Conservation (phyloP, 176 grass and related monocot genomes). For the Alopecurus myosuroides region DNA sequence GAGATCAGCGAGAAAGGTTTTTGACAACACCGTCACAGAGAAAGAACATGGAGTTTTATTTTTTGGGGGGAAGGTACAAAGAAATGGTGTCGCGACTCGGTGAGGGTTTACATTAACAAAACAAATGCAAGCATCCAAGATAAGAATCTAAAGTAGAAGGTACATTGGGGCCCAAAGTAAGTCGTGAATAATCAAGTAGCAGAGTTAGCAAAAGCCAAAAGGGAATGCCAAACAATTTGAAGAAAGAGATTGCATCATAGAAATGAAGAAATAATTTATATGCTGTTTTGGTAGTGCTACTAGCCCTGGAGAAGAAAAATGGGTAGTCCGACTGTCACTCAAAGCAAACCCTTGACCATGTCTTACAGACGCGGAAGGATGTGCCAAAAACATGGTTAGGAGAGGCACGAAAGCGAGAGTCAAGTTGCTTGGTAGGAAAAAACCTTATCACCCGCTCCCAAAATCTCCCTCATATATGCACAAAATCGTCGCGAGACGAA, state of each 20-base stretch:
- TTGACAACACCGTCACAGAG: not conserved
- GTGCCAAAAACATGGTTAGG: not conserved
- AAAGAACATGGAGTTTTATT: not conserved
- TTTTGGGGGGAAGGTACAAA: not conserved
- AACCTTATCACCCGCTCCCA: not conserved
- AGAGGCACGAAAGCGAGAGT: constrained; percentile 8
- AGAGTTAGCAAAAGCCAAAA: not conserved
- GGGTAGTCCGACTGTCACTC: not conserved
- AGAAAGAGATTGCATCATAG: not conserved
- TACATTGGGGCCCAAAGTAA: not conserved
- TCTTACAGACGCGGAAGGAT: not conserved
- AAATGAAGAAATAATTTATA: not conserved
- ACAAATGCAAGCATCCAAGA: not conserved
- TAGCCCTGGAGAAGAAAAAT: not conserved
- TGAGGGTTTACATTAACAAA: not conserved
- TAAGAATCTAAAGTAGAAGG: not conserved
- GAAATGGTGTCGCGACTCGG: not conserved
- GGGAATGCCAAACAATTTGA: not conserved
- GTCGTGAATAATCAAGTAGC: not conserved
- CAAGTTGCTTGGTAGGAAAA: constrained; percentile 14
- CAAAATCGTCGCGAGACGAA: constrained; percentile 14
- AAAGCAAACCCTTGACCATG: constrained; percentile 14
- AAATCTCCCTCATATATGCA: not conserved
- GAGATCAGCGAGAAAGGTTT: not conserved
- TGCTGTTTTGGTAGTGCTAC: not conserved